A percentile compares a stretch with the other conserved stretches of the same genome.
phyloP scores from a whole-genome alignment of 108 stramenopile species.

The Cyclotella cryptica region DNA sequence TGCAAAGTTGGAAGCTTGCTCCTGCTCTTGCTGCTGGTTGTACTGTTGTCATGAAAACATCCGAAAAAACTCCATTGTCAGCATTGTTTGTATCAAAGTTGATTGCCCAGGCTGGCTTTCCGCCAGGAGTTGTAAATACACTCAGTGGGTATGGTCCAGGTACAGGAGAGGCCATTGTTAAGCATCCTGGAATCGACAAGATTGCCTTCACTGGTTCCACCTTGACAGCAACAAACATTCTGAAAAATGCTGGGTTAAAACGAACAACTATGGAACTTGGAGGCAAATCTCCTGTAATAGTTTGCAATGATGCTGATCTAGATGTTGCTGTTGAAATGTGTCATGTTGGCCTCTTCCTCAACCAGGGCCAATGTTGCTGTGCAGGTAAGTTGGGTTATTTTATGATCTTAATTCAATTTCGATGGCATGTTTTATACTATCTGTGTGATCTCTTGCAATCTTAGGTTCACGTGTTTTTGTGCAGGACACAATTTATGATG shows the following conservation, averaged over 20 bases:
- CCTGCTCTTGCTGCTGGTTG: conserved; percentile 84
- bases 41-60: conserved; percentile 79
- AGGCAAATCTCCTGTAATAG: conserved; percentile 71
- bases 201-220: conserved; percentile 79
- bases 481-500: conserved; percentile 59
- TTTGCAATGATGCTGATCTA: conserved; percentile 65
- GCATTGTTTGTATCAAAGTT: conserved; percentile 53
- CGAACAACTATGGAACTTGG: conserved; percentile 55
- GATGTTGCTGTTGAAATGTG: conserved; percentile 47
- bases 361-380: conserved; percentile 81
- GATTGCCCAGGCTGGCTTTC: conserved; percentile 59
- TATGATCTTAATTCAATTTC: no score
- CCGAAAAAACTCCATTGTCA: conserved; percentile 79
- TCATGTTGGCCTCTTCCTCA: conserved; percentile 60
- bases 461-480: conserved; percentile 70
- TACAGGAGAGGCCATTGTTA: conserved; percentile 41
- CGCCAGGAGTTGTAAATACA: conserved; percentile 71
- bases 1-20: conserved; percentile 76
- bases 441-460: conserved; percentile 29
- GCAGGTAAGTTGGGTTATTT: conserved; percentile 8
- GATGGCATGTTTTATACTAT: no score
- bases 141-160: conserved; percentile 58
- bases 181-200: conserved; percentile 50
- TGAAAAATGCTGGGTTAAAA: conserved; percentile 42
- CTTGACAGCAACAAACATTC: conserved; percentile 55